Evolutionary conservation across 805 yeast genomes (phyloP).

Genomic region (Ogataea philodendri): DNA sequence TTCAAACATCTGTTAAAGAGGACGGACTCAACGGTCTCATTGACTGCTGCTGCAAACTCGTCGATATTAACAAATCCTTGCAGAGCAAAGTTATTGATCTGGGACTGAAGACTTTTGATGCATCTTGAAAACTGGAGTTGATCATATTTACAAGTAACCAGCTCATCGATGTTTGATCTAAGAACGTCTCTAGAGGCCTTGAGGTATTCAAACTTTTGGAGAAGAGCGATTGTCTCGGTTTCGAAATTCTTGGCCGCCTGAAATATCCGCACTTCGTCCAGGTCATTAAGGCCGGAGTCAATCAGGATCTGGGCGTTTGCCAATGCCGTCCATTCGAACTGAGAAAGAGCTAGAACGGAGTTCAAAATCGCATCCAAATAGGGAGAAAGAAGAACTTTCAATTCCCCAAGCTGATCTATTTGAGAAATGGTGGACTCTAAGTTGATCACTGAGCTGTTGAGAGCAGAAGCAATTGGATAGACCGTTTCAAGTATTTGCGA

Average conservation of each 20-base stretch:
- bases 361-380: conserved; percentile 29
- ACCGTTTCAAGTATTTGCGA: conserved; percentile 50
- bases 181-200: conserved; percentile 30
- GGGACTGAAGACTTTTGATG: conserved; percentile 34
- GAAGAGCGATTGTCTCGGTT: conserved; percentile 29
- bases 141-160: conserved; percentile 31
- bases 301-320: conserved; percentile 48
- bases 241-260: conserved; percentile 35
- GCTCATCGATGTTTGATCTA: conserved; percentile 17
- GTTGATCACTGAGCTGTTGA: conserved; percentile 50
- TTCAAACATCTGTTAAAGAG: conserved; percentile 31
- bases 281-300: conserved; percentile 25
- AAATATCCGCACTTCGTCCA: conserved; percentile 32
- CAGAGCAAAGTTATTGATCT: conserved; percentile 35
- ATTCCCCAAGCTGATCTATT: conserved; percentile 36
- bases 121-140: conserved; percentile 16
- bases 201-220: conserved; percentile 33
- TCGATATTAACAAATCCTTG: conserved; percentile 38
- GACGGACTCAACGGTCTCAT: conserved; percentile 30
- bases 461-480: conserved; percentile 54
- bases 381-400: conserved; percentile 39
- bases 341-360: conserved; percentile 35
- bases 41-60: conserved; percentile 34
- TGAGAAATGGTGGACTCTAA: conserved; percentile 28
- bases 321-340: conserved; percentile 53